phyloP scores from a whole-genome alignment of 257 asterid genomes.

The Anisodus acutangulus region DNA sequence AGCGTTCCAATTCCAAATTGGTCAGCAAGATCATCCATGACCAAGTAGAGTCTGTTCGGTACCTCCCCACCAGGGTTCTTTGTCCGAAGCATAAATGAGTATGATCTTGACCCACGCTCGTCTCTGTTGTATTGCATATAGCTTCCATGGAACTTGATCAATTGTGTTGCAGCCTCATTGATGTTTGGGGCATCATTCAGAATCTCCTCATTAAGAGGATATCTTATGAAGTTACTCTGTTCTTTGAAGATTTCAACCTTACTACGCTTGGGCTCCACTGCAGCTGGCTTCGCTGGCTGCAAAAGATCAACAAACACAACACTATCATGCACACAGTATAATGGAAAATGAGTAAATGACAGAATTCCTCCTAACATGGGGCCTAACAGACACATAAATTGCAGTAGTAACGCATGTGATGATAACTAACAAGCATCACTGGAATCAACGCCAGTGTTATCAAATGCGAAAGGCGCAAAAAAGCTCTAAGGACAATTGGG shows the following conservation, averaged over 20 bases:
- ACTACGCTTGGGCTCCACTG: conserved; percentile 78
- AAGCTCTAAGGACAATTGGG: no score
- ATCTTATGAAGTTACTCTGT: conserved; percentile 88
- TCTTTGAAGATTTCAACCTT: conserved; percentile 94
- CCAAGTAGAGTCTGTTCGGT: conserved; percentile 79
- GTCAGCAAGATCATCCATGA: conserved; percentile 95
- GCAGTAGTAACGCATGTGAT: background rate
- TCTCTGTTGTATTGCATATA: conserved; percentile 94
- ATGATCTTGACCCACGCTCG: conserved; percentile 80
- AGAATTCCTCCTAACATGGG: background rate
- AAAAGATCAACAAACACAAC: conserved; percentile 24
- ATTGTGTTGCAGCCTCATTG: conserved; percentile 84
- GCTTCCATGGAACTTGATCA: conserved; percentile 99
- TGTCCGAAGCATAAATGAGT: conserved; percentile 95
- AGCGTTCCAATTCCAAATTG: conserved; percentile 92
- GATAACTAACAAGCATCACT: background rate
- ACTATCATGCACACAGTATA: background rate
- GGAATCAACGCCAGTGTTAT: background rate
- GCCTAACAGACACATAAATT: background rate
- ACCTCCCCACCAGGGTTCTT: conserved; percentile 98
- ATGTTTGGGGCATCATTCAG: conserved; percentile 75
- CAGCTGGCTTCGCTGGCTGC: conserved; percentile 79
- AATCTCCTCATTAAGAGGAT: conserved; percentile 91
- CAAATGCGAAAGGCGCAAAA: no score
- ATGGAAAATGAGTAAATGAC: conserved; percentile 28